phyloP scores from a whole-genome alignment of 208 protist species.

The Trypanosomatidae sp. region DNA sequence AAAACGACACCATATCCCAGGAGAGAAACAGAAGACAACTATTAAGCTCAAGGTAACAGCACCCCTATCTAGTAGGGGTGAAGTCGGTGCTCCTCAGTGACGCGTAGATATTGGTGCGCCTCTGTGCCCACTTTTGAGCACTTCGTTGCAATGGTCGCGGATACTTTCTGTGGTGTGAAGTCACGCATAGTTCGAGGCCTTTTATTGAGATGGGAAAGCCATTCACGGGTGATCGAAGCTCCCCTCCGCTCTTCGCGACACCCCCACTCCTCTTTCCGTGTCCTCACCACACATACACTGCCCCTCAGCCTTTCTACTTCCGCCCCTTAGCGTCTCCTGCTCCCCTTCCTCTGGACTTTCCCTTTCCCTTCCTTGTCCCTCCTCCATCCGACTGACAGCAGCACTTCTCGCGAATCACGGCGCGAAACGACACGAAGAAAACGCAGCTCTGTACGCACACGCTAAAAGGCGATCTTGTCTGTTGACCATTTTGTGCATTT shows the following conservation, averaged over 20 bases:
- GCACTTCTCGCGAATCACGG: not conserved
- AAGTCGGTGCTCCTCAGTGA: not conserved
- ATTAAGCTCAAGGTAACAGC: not conserved
- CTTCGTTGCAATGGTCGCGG: not conserved
- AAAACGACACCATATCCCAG: not conserved
- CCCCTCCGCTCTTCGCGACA: not conserved
- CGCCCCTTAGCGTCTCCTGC: not conserved
- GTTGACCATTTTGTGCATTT: not conserved
- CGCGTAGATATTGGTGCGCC: not conserved
- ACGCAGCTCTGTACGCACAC: not conserved
- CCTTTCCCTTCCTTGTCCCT: not conserved
- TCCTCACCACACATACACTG: not conserved
- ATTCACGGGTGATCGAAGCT: not conserved
- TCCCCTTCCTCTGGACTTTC: not conserved
- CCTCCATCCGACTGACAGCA: not conserved
- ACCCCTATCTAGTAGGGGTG: not conserved
- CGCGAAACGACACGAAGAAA: not conserved
- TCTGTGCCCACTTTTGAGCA: not conserved
- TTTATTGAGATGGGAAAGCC: not conserved
- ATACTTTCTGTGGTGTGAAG: not conserved
- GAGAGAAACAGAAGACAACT: not conserved
- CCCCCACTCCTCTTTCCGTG: not conserved
- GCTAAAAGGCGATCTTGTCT: not conserved
- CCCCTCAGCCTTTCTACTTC: not conserved
- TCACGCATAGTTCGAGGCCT: not conserved